Percentiles rank a stretch among this genome's conserved stretches.
Conservation (phyloP, 768 basidiomycete genomes). For the Erythrobasidium yunnanense region DNA sequence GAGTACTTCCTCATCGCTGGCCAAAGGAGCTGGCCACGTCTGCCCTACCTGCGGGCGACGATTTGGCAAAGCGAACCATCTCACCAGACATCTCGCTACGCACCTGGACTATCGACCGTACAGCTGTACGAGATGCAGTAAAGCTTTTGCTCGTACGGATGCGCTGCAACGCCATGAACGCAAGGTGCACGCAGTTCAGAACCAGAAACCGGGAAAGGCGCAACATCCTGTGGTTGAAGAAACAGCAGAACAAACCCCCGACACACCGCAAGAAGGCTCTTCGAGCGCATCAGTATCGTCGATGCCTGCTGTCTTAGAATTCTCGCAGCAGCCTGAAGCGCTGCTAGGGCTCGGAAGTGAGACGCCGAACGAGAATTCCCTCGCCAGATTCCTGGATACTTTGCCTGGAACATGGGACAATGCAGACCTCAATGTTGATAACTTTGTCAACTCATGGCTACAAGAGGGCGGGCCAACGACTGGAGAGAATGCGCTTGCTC, state of each 20-base stretch:
- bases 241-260: neutral
- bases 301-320: neutral
- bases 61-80: neutral
- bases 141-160: slow-evolving; percentile 8
- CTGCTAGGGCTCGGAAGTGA: too few relatives aligned
- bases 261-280: neutral
- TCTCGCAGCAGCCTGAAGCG: neutral
- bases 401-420: too few relatives aligned
- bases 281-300: neutral
- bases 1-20: too few relatives aligned
- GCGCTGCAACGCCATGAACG: slow-evolving; percentile 10
- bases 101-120: slow-evolving; percentile 4
- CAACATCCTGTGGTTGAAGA: neutral
- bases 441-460: too few relatives aligned
- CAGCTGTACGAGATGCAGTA: neutral
- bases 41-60: neutral
- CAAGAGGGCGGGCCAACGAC: too few relatives aligned
- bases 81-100: slow-evolving; percentile 2
- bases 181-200: neutral
- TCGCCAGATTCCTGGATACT: too few relatives aligned
- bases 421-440: too few relatives aligned
- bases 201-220: neutral
- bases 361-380: too few relatives aligned
- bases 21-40: too few relatives aligned
- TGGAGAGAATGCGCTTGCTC: too few relatives aligned